Evolutionary conservation across 441 rosid species (phyloP).

Genomic region (Pelargonium citronellum): DNA sequence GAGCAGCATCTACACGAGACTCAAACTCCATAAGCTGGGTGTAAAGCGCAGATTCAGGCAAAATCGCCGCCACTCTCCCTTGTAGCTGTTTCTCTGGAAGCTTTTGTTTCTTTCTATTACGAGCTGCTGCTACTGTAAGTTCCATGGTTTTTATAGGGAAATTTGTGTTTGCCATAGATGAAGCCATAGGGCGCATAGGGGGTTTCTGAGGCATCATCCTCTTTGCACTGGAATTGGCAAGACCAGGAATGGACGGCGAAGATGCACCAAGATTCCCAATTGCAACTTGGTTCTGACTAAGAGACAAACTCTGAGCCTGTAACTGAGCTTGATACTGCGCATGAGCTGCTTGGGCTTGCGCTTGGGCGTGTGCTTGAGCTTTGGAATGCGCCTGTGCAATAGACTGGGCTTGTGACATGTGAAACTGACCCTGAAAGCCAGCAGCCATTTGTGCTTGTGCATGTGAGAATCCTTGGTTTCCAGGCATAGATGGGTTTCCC

Average conservation of each 20-base stretch:
- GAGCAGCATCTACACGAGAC: slow-evolving; percentile 74
- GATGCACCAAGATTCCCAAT: slow-evolving; percentile 54
- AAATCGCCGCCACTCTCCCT: slow-evolving; percentile 75
- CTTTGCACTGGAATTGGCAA: slow-evolving; percentile 49
- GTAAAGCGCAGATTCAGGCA: slow-evolving; percentile 88
- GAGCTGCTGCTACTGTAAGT: slow-evolving; percentile 67
- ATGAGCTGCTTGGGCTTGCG: slow-evolving; percentile 56
- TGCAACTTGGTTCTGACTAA: slow-evolving; percentile 45
- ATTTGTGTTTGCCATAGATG: slow-evolving; percentile 41
- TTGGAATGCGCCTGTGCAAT: slow-evolving; percentile 47
- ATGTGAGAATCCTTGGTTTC: slow-evolving; percentile 50
- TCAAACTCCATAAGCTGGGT: slow-evolving; percentile 94
- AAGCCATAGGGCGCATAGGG: slow-evolving; percentile 60
- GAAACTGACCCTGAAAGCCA: slow-evolving; percentile 70
- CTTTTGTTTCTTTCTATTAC: slow-evolving; percentile 73
- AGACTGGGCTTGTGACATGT: slow-evolving; percentile 69
- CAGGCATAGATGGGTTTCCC: slow-evolving; percentile 42
- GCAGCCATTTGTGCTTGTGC: slow-evolving; percentile 47
- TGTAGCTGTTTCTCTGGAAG: slow-evolving; percentile 76
- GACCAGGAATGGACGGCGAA: slow-evolving; percentile 57
- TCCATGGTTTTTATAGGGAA: slow-evolving; percentile 74
- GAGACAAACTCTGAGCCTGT: slow-evolving; percentile 55
- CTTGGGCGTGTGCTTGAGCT: slow-evolving; percentile 41
- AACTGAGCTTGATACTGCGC: slow-evolving; percentile 72
- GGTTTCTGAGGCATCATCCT: slow-evolving; percentile 64